Base-by-base conservation (phyloP, 345 rosid species). In the Linum usitatissimum region DNA sequence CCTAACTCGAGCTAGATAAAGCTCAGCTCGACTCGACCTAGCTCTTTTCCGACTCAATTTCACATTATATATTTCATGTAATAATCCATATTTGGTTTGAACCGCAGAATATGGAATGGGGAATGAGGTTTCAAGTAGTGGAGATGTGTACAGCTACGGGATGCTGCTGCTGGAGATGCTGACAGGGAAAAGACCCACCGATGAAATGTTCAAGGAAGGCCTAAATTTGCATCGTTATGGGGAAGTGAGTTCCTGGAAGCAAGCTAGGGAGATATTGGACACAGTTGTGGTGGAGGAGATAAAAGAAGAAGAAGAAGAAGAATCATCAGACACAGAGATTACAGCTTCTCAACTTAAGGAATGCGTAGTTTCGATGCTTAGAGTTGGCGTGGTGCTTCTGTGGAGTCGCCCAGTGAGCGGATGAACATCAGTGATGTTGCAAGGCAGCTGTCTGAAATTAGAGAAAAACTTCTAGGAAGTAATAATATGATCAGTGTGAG, bases 101-200 rank as follows among this genome's bases (percentile, higher is more conserved):
- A 54, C n/a, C 6, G 68, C 68, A 40, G 68, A 64, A 64, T 56
- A 55, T 56, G 61, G 68, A 13, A 64, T 21, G 60, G 68, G 68
- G 28, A 56, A 56, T 21, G 55, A 23, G 8, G 54, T 23, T 0
- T 64, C 53, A 10, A 39, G 54, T 15, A 55, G 15, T n/a, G 61
- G 61, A 3, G 61, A 64, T 38, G 68, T 40, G 13, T 56, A 55
- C 28, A 38, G 31, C n/a, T 64, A 64, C 57, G 68, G 61, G 9
- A 57, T 64, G 36, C 36, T 38, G 38, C 18, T 64, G 21, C 18
- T 64, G 21, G 61, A 56, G 68, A 55, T 28, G 61, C 40, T 64
- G n/a, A 55, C 67, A 3, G 67, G 67, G 36, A 64, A 64, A 18
- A 64, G 60, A 64, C 67, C 67, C 4, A 64, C 61, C 0, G 61